Evolutionary conservation across 257 asterid species (phyloP).

Genomic region (Cordia subcordata): DNA sequence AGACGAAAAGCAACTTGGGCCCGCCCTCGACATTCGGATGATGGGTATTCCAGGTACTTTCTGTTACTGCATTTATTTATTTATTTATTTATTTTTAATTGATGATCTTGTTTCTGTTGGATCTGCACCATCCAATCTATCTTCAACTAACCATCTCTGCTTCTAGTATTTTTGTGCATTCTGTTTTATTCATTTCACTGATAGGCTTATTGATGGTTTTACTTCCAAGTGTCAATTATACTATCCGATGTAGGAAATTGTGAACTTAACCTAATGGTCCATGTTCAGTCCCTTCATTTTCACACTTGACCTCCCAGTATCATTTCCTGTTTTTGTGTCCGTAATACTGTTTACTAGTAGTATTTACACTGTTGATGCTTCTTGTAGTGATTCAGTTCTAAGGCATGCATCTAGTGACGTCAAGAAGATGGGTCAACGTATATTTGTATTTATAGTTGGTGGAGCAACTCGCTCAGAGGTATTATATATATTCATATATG

Average conservation of each 20-base stretch:
- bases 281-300: not conserved
- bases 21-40: constrained; percentile 93
- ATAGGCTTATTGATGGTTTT: not conserved
- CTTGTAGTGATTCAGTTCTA: constrained; percentile 77
- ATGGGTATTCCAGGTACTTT: constrained; percentile 90
- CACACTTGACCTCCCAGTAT: not conserved
- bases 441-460: constrained; percentile 93
- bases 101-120: not conserved
- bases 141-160: not conserved
- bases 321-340: too few relatives aligned
- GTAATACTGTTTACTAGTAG: not conserved
- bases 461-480: constrained; percentile 99
- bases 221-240: not conserved
- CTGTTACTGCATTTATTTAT: constrained; percentile 10
- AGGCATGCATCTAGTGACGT: constrained; percentile 94
- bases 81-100: not conserved
- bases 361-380: constrained; percentile 13
- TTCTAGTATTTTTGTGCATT: not conserved
- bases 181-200: not conserved
- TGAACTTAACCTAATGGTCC: not conserved
- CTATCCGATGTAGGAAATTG: too few relatives aligned
- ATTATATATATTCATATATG: constrained; percentile 8
- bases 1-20: constrained; percentile 97
- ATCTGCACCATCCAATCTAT: not conserved
- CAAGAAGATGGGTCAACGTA: constrained; percentile 95